Evolutionary conservation across 2,329 filamentous ascomycete genomes (phyloP), one percentile per base, ranked within the genome.

Genomic region (Pseudocercospora ulei): DNA sequence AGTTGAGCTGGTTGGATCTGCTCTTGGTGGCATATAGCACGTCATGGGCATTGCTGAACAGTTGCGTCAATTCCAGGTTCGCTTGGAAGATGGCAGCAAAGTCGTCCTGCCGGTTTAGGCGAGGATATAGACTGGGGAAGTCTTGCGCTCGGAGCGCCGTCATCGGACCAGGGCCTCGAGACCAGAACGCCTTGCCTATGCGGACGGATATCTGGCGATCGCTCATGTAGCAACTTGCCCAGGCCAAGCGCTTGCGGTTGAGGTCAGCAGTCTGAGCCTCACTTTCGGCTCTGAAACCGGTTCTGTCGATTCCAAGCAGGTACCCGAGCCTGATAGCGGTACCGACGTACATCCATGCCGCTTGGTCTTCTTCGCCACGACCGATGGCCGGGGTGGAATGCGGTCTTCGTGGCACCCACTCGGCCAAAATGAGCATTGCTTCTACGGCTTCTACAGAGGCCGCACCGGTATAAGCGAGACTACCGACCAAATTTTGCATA

Each of bases 161-260:
- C 55, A 58, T 56, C 0, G 56, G 54, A 7, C 56, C 56, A 8
- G 53, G 53, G 6, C 54, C 56, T 38, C 56, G 46, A 22, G 50
- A 55, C 56, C 56, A 59, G 38, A 59, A 59, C 1, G 56, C 56
- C 39, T 58, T 57, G 6, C 56, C 56, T 11, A 58, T 53, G 11
- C 56, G 46, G 3, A 59, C 54, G 1, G 55, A 58, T 5, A 59
- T 54, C 28, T 59, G 56, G 9, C 56, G 43, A 37, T 59, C 56
- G 27, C 48, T 50, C 53, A 58, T 56, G 27, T 59, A 58, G 41
- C 56, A 58, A 16, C 53, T 56, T 5, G 55, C 50, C 56, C 56
- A 58, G 2, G 56, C 56, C 2, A 59, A 50, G 4, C 56, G 51
- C 38, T 54, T 57, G 3, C 56, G 50, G 35, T 56, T 53, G 5